Evolutionary conservation across 164 flowering plant species (phyloP), one percentile per base, ranked within the genome.

Genomic region (Magnolia kwangsiensis): DNA sequence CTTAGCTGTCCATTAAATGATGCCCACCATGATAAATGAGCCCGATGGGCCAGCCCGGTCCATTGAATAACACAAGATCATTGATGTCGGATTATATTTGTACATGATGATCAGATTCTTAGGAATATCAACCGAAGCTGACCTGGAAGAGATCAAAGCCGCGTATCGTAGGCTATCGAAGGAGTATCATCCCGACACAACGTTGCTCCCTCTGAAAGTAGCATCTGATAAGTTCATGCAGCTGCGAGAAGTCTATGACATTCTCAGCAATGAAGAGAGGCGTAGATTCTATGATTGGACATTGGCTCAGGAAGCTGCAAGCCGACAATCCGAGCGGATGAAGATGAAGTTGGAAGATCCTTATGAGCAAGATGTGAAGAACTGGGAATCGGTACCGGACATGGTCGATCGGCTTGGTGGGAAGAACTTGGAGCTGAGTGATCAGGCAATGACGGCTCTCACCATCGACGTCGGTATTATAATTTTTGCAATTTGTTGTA

Each of bases 141-240:
- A 94, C 73, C 1, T 90, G 80, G 98, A 94, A 83, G 97, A 94
- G 80, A 94, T 94, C 11, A 94, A 91, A 81, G 83, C 90, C 0
- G 97, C 98, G 3, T 94, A 91, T 79, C 63, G 97, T 31, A 82
- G 94, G 66, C 79, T 94, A 69, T 91, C 97, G 10, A 94, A 92
- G 73, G 97, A 94, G 80, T 92, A 92, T 80, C 98, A 94, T 79
- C 98, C 98, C 0, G 97, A 94, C 86, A 89, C 98, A 49, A 94
- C 98, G 0, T 79, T 91, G 1, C 92, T 94, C 4, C 97, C 98
- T 19, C 64, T 94, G 10, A 88, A 86, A 76, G 78, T 87, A 1
- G 97, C 97, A 2, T 94, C 98, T 0, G 91, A 88, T 8, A 92
- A 89, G 82, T 92, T 94, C 86, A 81, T 94, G 94, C 90, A 81